Percentiles rank a stretch among this genome's conserved stretches.
phyloP scores from a whole-genome alignment of 768 basidiomycete species.

The Lactarius indigo region DNA sequence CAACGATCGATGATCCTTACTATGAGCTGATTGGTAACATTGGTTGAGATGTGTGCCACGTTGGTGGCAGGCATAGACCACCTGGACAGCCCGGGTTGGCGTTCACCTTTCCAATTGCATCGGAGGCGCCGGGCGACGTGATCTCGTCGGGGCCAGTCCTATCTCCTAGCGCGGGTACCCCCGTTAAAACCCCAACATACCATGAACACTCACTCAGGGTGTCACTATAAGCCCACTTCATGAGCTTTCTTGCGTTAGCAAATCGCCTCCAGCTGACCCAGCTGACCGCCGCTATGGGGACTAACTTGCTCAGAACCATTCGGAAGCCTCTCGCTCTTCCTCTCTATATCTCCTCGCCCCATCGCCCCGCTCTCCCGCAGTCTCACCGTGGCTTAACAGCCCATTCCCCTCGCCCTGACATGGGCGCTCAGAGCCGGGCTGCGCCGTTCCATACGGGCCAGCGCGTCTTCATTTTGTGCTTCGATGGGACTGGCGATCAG shows the following conservation, averaged over 20 bases:
- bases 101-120: neutral
- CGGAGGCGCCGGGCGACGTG: neutral
- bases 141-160: neutral
- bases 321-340: neutral
- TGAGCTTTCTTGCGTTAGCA: neutral
- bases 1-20: neutral
- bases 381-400: neutral
- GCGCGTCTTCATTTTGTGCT: slow-evolving; percentile 66
- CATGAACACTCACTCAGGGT: neutral
- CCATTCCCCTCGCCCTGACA: neutral
- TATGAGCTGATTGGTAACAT: no score
- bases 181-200: neutral
- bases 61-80: neutral
- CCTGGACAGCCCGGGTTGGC: neutral
- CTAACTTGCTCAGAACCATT: neutral
- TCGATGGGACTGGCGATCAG: slow-evolving; percentile 63
- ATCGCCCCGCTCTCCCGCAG: neutral
- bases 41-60: neutral
- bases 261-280: neutral
- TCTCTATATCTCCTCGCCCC: neutral
- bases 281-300: neutral
- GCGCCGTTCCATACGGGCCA: no score
- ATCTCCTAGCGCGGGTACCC: neutral
- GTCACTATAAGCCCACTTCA: neutral
- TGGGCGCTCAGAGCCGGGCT: neutral